A percentile compares a stretch with the other conserved stretches of the same genome.
Conservation (phyloP, 805 yeast species). For the Martiniozyma abietophila region DNA sequence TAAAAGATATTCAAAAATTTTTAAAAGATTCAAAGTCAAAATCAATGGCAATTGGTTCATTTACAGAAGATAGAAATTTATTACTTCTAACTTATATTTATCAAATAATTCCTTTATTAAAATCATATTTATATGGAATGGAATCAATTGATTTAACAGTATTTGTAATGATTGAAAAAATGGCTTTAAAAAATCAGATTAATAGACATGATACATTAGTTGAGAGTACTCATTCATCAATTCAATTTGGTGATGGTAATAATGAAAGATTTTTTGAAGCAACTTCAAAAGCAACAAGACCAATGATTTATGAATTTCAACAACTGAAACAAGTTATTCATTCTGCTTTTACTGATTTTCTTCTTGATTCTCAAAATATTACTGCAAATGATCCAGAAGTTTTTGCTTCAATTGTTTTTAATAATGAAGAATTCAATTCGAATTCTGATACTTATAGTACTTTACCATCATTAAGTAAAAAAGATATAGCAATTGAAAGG, state of each 20-base stretch:
- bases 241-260: slow-evolving; percentile 5
- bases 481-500: slow-evolving; percentile 27
- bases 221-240: slow-evolving; percentile 1
- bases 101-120: slow-evolving; percentile 40
- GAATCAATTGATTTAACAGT: slow-evolving; percentile 58
- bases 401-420: slow-evolving; percentile 34
- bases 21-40: slow-evolving; percentile 31
- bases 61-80: slow-evolving; percentile 36
- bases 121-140: slow-evolving; percentile 40
- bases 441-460: slow-evolving; percentile 23
- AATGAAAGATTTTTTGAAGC: slow-evolving; percentile 25
- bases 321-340: slow-evolving; percentile 68
- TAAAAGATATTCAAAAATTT: slow-evolving; percentile 34
- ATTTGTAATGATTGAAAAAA: slow-evolving; percentile 27
- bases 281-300: slow-evolving; percentile 28
- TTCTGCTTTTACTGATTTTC: slow-evolving; percentile 44
- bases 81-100: slow-evolving; percentile 45
- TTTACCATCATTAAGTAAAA: no score
- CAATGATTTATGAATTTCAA: slow-evolving; percentile 58
- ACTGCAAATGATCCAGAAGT: slow-evolving; percentile 71
- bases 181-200: slow-evolving; percentile 13
- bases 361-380: slow-evolving; percentile 60
- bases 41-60: slow-evolving; percentile 15
- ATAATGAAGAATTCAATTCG: slow-evolving; percentile 41
- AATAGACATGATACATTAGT: slow-evolving; percentile 15